A percentile compares a stretch with the other conserved stretches of the same genome.
These are phyloP conservation scores for Intubia oerlemansii DNA, from an alignment of 2,329 filamentous ascomycete species.

Conservation along the genomic window DNA sequence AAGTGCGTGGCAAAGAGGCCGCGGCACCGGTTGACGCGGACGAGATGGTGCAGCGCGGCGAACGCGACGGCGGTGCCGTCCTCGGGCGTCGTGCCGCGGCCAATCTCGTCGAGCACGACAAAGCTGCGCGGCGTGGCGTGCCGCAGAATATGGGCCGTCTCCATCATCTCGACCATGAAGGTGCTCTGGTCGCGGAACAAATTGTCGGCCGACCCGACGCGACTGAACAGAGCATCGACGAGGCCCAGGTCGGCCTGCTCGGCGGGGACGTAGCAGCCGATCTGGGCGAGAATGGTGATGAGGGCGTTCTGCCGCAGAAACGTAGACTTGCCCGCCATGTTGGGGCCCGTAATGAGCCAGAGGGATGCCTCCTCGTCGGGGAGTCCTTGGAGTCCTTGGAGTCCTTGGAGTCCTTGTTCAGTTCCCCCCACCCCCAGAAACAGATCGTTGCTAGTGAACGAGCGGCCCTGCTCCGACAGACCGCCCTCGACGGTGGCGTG, in stretches of 20 bases:
- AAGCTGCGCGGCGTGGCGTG: slow-evolving; percentile 69
- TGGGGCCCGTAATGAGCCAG: slow-evolving; percentile 61
- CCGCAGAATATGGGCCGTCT: slow-evolving; percentile 77
- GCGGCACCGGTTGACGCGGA: slow-evolving; percentile 54
- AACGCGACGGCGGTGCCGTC: slow-evolving; percentile 82
- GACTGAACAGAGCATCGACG: slow-evolving; percentile 90
- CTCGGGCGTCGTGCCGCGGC: slow-evolving; percentile 78
- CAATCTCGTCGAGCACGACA: slow-evolving; percentile 97
- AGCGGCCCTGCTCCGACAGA: slow-evolving; percentile 44
- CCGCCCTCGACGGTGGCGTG: slow-evolving; percentile 85
- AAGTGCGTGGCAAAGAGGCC: slow-evolving; percentile 93
- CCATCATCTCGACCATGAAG: slow-evolving; percentile 99
- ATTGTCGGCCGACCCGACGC: slow-evolving; percentile 85
- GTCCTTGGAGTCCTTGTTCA: no score
- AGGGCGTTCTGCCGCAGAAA: slow-evolving; percentile 91
- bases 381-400: neutral
- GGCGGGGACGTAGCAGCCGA: slow-evolving; percentile 82
- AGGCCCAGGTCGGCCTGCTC: slow-evolving; percentile 68
- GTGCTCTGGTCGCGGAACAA: slow-evolving; percentile 90
- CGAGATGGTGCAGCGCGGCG: slow-evolving; percentile 69
- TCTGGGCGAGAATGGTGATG: slow-evolving; percentile 81
- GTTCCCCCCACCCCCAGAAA: slow-evolving; percentile 25
- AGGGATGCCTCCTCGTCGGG: slow-evolving; percentile 38
- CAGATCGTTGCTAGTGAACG: slow-evolving; percentile 47
- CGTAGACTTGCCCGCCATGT: slow-evolving; percentile 96